Conservation (phyloP, 202 grass and related monocot genomes). For the Setaria italica region DNA sequence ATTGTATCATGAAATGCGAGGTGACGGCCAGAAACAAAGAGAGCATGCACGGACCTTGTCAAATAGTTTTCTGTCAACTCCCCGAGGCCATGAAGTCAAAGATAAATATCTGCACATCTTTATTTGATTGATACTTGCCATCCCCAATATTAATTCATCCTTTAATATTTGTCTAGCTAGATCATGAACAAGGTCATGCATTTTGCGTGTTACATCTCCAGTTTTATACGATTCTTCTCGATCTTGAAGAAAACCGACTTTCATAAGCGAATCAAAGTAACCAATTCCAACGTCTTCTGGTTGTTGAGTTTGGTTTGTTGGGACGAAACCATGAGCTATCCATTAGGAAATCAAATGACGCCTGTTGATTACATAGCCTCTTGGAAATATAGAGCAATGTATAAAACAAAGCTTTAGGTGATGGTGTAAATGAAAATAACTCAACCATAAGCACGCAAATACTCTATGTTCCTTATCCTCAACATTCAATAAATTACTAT, state of each 20-base stretch:
- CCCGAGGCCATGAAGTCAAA: not conserved
- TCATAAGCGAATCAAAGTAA: not conserved
- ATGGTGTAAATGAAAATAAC: slow-evolving; percentile 29
- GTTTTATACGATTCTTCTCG: not conserved
- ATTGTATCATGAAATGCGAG: not conserved
- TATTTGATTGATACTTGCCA: not conserved
- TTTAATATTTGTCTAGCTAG: not conserved
- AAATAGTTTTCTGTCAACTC: not conserved
- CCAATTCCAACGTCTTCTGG: not conserved
- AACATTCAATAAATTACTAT: slow-evolving; percentile 19
- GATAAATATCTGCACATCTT: slow-evolving; percentile 6
- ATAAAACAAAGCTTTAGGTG: slow-evolving; percentile 37
- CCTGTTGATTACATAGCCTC: not conserved
- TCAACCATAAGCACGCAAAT: slow-evolving; percentile 31
- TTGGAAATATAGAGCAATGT: slow-evolving; percentile 36
- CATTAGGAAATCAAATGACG: slow-evolving; percentile 26
- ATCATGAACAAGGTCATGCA: not conserved
- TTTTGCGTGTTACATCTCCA: not conserved
- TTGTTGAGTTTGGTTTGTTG: not conserved
- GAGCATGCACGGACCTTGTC: slow-evolving; percentile 15
- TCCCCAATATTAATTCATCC: not conserved
- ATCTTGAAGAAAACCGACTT: not conserved
- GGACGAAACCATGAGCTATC: slow-evolving; percentile 30
- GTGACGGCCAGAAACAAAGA: not conserved
- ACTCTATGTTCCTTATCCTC: not conserved